Evolutionary conservation across 768 basidiomycete species (phyloP).

Genomic region (Podaxis sp.): DNA sequence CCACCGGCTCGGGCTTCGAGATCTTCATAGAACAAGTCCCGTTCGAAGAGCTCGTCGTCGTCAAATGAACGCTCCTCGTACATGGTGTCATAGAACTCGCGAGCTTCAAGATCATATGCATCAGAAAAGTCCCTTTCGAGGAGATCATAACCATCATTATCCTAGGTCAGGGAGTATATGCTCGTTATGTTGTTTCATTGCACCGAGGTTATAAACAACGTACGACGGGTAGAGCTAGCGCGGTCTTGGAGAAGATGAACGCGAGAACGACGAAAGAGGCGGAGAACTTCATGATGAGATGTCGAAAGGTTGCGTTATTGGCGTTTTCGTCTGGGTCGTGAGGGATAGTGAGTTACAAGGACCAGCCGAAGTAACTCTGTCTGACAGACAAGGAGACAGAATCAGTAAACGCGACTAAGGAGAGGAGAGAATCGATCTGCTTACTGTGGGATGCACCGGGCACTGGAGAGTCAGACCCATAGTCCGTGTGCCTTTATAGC

Average conservation of each 20-base stretch:
- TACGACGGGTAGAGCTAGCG: slow-evolving; percentile 1
- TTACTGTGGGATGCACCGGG: slow-evolving; percentile 5
- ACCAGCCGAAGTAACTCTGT: slow-evolving; percentile 8
- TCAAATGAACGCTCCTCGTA: neutral
- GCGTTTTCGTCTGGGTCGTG: neutral
- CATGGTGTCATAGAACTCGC: neutral
- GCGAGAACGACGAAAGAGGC: slow-evolving; percentile 1
- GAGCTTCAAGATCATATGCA: neutral
- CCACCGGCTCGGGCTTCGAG: neutral
- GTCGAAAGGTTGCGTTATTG: neutral
- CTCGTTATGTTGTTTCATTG: no score
- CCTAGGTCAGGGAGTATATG: neutral
- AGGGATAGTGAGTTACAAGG: neutral
- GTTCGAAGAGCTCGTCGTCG: neutral
- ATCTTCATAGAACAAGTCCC: neutral
- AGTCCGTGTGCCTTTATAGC: neutral
- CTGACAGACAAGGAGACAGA: no score
- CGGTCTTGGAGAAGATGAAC: neutral
- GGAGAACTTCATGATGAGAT: slow-evolving; percentile 5
- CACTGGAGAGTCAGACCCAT: neutral
- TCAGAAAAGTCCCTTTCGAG: neutral
- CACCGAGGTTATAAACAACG: neutral
- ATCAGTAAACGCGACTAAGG: neutral
- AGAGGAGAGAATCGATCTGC: neutral
- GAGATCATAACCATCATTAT: neutral